Evolutionary conservation across 495 filamentous ascomycete species (phyloP).

Genomic region (Lepidopterella palustris): DNA sequence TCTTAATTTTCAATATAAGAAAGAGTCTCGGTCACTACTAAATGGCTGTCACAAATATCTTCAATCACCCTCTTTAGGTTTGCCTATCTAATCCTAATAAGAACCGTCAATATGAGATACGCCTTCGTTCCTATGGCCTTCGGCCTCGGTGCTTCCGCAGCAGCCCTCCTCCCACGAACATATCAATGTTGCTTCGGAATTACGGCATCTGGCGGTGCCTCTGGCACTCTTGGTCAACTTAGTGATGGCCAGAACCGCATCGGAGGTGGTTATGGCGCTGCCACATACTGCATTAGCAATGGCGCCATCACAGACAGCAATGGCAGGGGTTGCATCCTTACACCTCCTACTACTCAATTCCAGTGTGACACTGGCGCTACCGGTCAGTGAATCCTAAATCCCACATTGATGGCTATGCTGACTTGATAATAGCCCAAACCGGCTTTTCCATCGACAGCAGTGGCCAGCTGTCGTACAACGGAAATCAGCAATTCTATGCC

Average conservation of each 20-base stretch:
- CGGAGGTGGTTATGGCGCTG: slow-evolving; percentile 39
- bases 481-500: slow-evolving; percentile 19
- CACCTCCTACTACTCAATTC: slow-evolving; percentile 52
- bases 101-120: neutral
- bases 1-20: too few relatives aligned
- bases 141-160: neutral
- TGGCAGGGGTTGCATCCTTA: slow-evolving; percentile 54
- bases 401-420: neutral
- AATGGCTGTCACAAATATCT: too few relatives aligned
- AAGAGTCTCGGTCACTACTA: too few relatives aligned
- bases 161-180: neutral
- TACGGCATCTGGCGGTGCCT: slow-evolving; percentile 41
- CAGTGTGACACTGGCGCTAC: slow-evolving; percentile 56
- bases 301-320: slow-evolving; percentile 42
- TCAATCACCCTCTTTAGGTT: too few relatives aligned
- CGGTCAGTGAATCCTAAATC: slow-evolving; percentile 16
- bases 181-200: slow-evolving; percentile 47
- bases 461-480: slow-evolving; percentile 17
- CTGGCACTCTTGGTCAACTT: slow-evolving; percentile 48
- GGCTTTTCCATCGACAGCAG: slow-evolving; percentile 34
- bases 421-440: slow-evolving; percentile 7
- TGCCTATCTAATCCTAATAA: too few relatives aligned
- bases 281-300: slow-evolving; percentile 17
- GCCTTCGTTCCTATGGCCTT: neutral
- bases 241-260: slow-evolving; percentile 51